phyloP scores from a whole-genome alignment of 164 flowering plant species.

The Malania oleifera region DNA sequence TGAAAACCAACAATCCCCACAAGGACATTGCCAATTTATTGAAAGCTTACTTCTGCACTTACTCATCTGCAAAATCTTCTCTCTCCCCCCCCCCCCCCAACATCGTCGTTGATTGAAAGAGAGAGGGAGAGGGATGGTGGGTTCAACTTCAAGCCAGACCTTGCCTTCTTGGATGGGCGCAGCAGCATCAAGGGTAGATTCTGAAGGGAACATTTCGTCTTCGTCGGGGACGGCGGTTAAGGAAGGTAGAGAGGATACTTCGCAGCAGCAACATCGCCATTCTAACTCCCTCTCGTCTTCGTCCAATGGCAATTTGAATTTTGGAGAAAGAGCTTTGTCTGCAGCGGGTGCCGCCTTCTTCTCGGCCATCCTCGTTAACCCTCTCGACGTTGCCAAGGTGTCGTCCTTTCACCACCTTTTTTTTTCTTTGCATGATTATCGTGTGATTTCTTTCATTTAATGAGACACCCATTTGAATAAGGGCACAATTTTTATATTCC shows the following conservation, averaged over 20 bases:
- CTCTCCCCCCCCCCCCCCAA: too few relatives aligned
- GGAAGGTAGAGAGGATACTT: too few relatives aligned
- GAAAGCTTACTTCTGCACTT: too few relatives aligned
- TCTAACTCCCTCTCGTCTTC: not conserved
- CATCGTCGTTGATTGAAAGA: too few relatives aligned
- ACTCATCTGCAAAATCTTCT: too few relatives aligned
- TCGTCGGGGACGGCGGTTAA: not conserved
- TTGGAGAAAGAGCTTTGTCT: constrained; percentile 66
- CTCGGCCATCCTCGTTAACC: constrained; percentile 91
- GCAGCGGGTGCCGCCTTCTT: constrained; percentile 92
- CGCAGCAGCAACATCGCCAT: too few relatives aligned
- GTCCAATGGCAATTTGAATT: constrained; percentile 47
- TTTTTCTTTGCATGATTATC: not conserved
- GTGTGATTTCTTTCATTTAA: not conserved
- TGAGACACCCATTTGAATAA: not conserved
- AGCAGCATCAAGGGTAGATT: not conserved
- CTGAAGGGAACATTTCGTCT: not conserved
- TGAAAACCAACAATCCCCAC: too few relatives aligned
- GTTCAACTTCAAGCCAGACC: not conserved
- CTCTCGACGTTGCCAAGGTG: constrained; percentile 96
- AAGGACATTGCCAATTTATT: too few relatives aligned
- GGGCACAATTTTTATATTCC: not conserved
- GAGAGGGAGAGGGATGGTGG: not conserved
- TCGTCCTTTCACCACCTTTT: not conserved
- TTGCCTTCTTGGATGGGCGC: not conserved